Base-by-base conservation (phyloP, 805 yeast species). In the Clavispora vitiphila region DNA sequence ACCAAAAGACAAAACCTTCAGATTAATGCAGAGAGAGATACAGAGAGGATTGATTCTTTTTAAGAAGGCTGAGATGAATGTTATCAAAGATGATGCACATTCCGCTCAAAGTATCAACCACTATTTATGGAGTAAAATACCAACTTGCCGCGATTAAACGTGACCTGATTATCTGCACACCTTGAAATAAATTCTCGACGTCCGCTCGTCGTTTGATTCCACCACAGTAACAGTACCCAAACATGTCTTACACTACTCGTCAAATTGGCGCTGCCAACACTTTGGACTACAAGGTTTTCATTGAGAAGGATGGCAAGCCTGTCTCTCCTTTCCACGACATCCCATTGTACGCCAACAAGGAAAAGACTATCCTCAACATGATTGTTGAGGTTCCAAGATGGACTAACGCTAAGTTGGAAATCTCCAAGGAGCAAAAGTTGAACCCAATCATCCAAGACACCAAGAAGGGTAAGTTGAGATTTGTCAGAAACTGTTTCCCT, bases 261-360 rank as follows among this genome's bases (percentile, higher is more conserved):
- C 90, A 85, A 72, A 73, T 90, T 60, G 99, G 96, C 61, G 95
- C 97, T 54, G 88, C 93, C 64, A 81, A 90, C 86, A 85, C 98
- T 50, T 78, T 88, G 58, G 98, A 91, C 60, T 86, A 82, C 86
- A 86, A 82, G 69, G 91, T 86, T 56, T 93, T 61, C 81, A 73
- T 91, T 54, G 96, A 90, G 75, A 72, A 89, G 67, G 89, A 88
- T 65, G 98, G 98, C 45, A 85, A 88, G 73, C 88, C 90, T 55
- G 80, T 93, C 50, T 90, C 97, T 50, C 86, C 98, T 41, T 89
- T 91, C 87, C 99, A 93, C 63, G 75, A 69, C 54, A 66, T 69
- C 41, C 75, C 75, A 39, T 77, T 93, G 65, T 90, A 83, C 60
- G 97, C 98, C 57, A 93, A 91, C 70, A 86, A 88, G 65, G 90